phyloP scores from a whole-genome alignment of 2,329 filamentous ascomycete genomes.

The Venturia pyrina region DNA sequence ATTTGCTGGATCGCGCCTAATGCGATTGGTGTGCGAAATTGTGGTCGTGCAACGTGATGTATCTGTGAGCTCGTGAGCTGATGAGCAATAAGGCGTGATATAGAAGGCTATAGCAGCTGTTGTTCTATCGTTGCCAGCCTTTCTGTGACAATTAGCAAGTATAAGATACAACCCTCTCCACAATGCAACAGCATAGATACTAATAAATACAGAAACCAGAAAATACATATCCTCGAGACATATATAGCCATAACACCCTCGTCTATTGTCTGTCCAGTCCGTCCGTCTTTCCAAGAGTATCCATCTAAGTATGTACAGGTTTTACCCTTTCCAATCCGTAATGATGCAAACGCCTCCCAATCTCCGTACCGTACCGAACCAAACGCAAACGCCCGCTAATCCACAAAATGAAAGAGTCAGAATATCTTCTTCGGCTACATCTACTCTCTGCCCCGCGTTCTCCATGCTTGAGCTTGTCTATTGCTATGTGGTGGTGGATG shows the following conservation, averaged over 20 bases:
- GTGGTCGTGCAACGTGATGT: too few species aligned
- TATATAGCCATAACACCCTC: background rate
- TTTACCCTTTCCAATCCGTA: background rate
- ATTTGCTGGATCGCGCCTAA: too few species aligned
- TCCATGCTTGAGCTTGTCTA: background rate
- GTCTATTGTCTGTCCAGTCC: background rate
- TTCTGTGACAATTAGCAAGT: background rate
- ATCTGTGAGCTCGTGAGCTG: too few species aligned
- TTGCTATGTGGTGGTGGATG: background rate
- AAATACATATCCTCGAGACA: background rate
- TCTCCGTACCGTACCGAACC: background rate
- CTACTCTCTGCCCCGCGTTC: background rate
- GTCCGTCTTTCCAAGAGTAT: background rate
- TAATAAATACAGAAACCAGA: background rate
- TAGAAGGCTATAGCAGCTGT: too few species aligned
- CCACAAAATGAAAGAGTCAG: background rate
- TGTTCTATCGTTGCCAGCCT: background rate
- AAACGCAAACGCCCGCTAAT: constrained; percentile 4
- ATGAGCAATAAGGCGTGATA: too few species aligned
- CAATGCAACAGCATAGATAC: background rate
- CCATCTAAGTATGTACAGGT: background rate
- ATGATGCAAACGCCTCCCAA: background rate
- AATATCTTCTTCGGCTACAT: background rate
- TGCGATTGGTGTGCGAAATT: too few species aligned
- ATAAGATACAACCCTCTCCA: background rate